Base-by-base conservation (phyloP, 2,329 filamentous ascomycete genomes). In the Cladobotryum mycophilum region DNA sequence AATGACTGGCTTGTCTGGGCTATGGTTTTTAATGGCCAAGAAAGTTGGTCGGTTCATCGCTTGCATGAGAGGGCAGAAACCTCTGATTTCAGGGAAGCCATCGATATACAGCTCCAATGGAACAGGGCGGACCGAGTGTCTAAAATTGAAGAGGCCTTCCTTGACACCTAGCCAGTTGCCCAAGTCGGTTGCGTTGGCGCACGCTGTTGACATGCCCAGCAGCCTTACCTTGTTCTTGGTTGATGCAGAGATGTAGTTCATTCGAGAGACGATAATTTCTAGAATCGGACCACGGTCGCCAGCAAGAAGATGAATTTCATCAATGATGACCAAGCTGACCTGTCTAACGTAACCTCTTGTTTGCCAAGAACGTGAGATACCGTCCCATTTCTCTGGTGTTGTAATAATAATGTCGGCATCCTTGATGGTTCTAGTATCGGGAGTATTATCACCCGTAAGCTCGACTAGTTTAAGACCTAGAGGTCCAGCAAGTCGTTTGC, bases 381-480 rank as follows among this genome's bases (percentile, higher is more conserved):
- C 95, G 65, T 99, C 95, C 93, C 93, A 99, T 67, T 99, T 99
- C 71, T 99, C 93, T n/a, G 93, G 95, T 0, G 95, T 99, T 0
- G 93, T 99, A 61, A 99, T 90, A 61, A 99, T 99, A 55, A 99
- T 89, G 65, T 99, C 93, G 3, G 93, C 93, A 64, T 97, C 87
- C 59, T 91, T 83, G 60, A 99, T 99, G 0, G 92, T 96, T 46
- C 89, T 80, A 1, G 93, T 99, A 64, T 99, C 93, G 1, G 95
- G 95, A 0, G 95, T 99, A 63, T 97, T 99, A 72, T 99, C 93
- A 75, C 76, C 91, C 12, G 95, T 99, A 73, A 99, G 74, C 70
- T 99, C 93, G 14, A 99, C 93, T 17, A 99, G 75, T 68, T 89
- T 95, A 55, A 97, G 67, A 0, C 91, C 90, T 73, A 97, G 84